Evolutionary conservation across 805 yeast genomes (phyloP), one percentile per base, ranked within the genome.

Genomic region (Deakozyma indianensis): DNA sequence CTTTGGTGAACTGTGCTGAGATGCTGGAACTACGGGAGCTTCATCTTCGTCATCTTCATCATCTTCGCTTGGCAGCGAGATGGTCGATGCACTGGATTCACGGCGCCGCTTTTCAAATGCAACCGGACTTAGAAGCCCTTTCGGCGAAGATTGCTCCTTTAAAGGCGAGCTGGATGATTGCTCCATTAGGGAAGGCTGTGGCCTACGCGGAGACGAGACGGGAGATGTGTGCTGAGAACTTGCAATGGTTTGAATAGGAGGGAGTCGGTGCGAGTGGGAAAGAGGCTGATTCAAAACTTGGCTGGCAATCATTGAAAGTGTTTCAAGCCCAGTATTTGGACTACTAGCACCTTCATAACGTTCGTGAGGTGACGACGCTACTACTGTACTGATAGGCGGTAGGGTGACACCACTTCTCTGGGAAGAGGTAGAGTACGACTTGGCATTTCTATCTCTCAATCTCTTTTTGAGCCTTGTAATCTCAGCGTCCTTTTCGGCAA

Each of bases 401-500:
- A 32, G 38, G 11, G 18, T n/a, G 4, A 32, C 38, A 7, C 18
- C 18, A n/a, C 18, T 9, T n/a, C 18, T 7, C 7, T 9, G 18
- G 4, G 42, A 11, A 15, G 42, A 9, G 7, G 42, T n/a, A 5
- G 11, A 9, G 38, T 7, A 7, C 20, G 18, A 14, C 18, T 7
- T n/a, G 16, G 38, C 11, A 20, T 32, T 32, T 7, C 38, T 7
- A 7, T 21, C 58, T 22, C 53, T 59, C 20, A 68, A 51, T n/a
- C 63, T 53, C 25, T 59, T 56, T 35, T 63, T 60, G 45, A 74
- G 53, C 41, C 59, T 56, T 28, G 61, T 66, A 27, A 74, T 69
- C 51, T 71, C 74, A 35, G 56, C 61, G 51, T 72, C 71, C 50
- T 69, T 68, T 38, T 62, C 68, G 9, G 63, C 62, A 20, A 71